Evolutionary conservation across 2,329 filamentous ascomycete species (phyloP).

Genomic region (Aspergillus ibericus): DNA sequence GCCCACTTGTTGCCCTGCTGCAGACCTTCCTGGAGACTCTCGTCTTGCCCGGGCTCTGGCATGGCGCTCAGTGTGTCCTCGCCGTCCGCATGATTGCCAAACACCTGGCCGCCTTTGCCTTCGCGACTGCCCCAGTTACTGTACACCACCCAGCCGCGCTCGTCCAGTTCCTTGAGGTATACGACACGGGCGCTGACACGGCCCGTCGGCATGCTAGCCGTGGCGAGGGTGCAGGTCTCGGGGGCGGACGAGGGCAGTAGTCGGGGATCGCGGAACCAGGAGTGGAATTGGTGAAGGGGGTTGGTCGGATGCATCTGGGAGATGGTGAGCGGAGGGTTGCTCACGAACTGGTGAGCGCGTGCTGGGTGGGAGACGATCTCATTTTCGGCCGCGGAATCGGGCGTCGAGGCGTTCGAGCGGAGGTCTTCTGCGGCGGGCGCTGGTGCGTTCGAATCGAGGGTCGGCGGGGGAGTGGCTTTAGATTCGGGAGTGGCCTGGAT

Average conservation of each 20-base stretch:
- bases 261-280: constrained; percentile 80
- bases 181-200: constrained; percentile 82
- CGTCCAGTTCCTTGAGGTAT: constrained; percentile 93
- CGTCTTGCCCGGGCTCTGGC: constrained; percentile 58
- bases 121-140: constrained; percentile 79
- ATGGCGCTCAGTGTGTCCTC: constrained; percentile 47
- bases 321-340: constrained; percentile 43
- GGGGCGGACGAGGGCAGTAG: constrained; percentile 66
- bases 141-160: constrained; percentile 83
- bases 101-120: constrained; percentile 45
- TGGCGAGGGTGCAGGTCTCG: constrained; percentile 85
- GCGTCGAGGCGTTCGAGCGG: constrained; percentile 38
- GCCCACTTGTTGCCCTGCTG: constrained; percentile 67
- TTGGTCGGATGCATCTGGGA: constrained; percentile 44
- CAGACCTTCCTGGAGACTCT: constrained; percentile 15
- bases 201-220: constrained; percentile 78
- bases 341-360: constrained; percentile 45
- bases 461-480: constrained; percentile 17
- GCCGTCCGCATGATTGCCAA: constrained; percentile 24
- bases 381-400: constrained; percentile 34
- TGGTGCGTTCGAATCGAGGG: constrained; percentile 13
- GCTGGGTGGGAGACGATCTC: constrained; percentile 39
- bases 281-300: constrained; percentile 82
- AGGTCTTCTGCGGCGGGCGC: constrained; percentile 21
- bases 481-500: constrained; percentile 28